Conservation (phyloP, 371 early-diverging fungal species). For the Mortierella sp. region DNA sequence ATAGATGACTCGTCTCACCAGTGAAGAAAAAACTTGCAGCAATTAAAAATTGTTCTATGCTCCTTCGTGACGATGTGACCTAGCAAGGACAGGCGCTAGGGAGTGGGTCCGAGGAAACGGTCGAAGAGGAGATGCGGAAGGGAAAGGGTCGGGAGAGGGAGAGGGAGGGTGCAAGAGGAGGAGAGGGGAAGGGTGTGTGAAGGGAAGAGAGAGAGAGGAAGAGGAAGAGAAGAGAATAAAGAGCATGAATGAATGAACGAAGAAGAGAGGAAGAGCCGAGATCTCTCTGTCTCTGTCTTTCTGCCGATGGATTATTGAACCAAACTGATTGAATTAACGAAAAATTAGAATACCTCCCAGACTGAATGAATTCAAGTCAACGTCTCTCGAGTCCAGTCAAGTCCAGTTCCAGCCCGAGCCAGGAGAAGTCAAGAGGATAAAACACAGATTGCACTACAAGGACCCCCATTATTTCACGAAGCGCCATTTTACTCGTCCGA, state of each 20-base stretch:
- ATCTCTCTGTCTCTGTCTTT: too few relatives aligned
- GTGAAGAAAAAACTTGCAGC: too few relatives aligned
- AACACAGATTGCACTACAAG: too few relatives aligned
- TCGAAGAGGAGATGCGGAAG: neutral
- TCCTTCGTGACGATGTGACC: too few relatives aligned
- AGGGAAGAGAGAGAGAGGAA: neutral
- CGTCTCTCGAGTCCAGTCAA: neutral
- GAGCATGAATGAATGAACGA: neutral
- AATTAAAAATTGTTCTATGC: neutral
- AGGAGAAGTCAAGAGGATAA: neutral
- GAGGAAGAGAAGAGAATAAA: neutral
- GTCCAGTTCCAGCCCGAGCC: slow-evolving; percentile 5
- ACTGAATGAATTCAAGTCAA: slow-evolving; percentile 5
- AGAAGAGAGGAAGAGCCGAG: neutral
- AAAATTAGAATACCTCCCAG: neutral
- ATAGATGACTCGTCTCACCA: neutral
- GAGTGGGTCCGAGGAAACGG: slow-evolving; percentile 1
- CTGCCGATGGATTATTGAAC: too few relatives aligned
- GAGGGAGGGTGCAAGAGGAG: neutral
- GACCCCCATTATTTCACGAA: neutral
- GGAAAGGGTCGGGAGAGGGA: neutral
- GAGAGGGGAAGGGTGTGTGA: neutral
- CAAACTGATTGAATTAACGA: neutral
- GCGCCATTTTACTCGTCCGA: slow-evolving; percentile 1
- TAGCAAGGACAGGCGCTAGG: neutral